Evolutionary conservation across 2,329 filamentous ascomycete genomes (phyloP).

Genomic region (Malbranchea cinnamomea): DNA sequence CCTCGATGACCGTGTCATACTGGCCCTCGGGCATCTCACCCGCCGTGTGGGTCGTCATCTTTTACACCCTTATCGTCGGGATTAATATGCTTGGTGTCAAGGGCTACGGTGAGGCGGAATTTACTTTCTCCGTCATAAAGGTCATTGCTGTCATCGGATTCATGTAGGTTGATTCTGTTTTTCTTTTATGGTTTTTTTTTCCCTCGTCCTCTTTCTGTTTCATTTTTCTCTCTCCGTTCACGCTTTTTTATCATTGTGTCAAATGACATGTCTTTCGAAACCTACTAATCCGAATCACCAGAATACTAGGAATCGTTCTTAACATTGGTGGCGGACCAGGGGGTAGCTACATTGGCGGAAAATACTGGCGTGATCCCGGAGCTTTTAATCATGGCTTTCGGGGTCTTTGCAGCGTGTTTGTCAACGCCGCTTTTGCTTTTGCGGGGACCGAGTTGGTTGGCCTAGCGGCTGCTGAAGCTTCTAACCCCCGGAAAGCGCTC

Average conservation of each 20-base stretch:
- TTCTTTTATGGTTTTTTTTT: background rate
- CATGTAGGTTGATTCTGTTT: constrained; percentile 34
- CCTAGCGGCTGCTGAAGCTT: constrained; percentile 41
- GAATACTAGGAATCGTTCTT: constrained; percentile 49
- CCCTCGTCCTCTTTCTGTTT: constrained; percentile 9
- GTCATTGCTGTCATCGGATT: constrained; percentile 34
- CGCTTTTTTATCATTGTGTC: no score
- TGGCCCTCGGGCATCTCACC: constrained; percentile 33
- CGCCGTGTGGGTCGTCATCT: constrained; percentile 32
- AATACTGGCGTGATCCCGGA: constrained; percentile 50
- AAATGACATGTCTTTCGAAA: no score
- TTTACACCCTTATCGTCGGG: constrained; percentile 45
- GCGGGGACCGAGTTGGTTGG: constrained; percentile 35
- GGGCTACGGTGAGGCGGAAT: constrained; percentile 37
- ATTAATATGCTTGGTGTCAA: constrained; percentile 43
- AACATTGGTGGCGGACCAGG: constrained; percentile 51
- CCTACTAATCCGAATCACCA: no score
- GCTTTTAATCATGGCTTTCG: constrained; percentile 43
- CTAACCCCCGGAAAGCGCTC: constrained; percentile 37
- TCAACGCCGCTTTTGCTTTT: constrained; percentile 24
- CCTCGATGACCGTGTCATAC: constrained; percentile 46
- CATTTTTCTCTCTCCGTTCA: constrained; percentile 38
- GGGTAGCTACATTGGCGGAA: constrained; percentile 46
- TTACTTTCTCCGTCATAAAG: constrained; percentile 38
- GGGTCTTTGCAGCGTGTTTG: constrained; percentile 46